A percentile compares a stretch with the other conserved stretches of the same genome.
phyloP scores from a whole-genome alignment of 148 eudicot genomes.

The Arbutus unedo region DNA sequence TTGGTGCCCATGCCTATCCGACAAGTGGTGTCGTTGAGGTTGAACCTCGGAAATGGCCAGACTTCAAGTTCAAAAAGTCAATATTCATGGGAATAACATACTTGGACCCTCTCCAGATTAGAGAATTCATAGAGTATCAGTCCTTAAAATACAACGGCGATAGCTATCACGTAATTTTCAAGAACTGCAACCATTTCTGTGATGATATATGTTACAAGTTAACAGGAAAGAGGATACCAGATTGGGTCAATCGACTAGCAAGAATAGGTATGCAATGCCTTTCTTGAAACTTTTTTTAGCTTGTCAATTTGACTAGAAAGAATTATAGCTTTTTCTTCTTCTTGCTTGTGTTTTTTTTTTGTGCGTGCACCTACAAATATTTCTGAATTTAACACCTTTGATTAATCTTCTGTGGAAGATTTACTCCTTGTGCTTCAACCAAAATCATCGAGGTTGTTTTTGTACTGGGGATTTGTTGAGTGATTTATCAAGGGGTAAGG shows the following conservation, averaged over 20 bases:
- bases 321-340: background rate
- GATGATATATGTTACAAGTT: constrained; percentile 68
- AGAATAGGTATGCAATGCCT: constrained; percentile 51
- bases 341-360: background rate
- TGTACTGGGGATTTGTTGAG: background rate
- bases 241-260: constrained; percentile 94
- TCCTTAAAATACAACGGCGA: constrained; percentile 63
- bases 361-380: background rate
- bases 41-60: constrained; percentile 90
- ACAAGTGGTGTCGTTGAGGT: constrained; percentile 88
- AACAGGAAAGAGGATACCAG: constrained; percentile 73
- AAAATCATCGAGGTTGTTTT: background rate
- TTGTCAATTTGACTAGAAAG: constrained; percentile 3
- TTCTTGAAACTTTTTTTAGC: background rate
- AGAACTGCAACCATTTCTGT: constrained; percentile 90
- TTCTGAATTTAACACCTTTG: background rate
- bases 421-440: background rate
- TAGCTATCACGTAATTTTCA: constrained; percentile 64
- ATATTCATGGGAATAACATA: constrained; percentile 68
- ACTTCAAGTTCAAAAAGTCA: constrained; percentile 78
- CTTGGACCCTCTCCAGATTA: constrained; percentile 50
- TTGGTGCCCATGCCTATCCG: constrained; percentile 82
- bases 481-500: background rate
- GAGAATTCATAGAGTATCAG: constrained; percentile 71
- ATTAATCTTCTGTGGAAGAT: background rate